phyloP scores from a whole-genome alignment of 768 basidiomycete species.

The Naganishia vaughanmartiniae region DNA sequence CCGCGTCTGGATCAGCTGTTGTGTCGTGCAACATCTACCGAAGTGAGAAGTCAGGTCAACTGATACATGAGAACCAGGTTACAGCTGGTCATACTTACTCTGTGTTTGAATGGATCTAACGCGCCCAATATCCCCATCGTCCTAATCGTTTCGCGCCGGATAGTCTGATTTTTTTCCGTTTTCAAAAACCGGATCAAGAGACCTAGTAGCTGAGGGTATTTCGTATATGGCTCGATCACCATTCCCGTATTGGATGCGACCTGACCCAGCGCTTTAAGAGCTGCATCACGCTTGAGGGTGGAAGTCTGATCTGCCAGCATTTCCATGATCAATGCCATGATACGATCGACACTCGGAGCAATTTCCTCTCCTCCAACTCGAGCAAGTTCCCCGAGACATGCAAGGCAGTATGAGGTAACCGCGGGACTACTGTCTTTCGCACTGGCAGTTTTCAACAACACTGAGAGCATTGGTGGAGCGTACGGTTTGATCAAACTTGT shows the following conservation, averaged over 20 bases:
- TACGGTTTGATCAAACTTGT: constrained; percentile 94
- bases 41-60: constrained; percentile 8
- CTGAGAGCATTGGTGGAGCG: constrained; percentile 88
- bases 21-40: constrained; percentile 51
- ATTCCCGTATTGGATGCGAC: constrained; percentile 93
- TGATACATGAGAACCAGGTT: not conserved
- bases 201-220: constrained; percentile 85
- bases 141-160: constrained; percentile 85
- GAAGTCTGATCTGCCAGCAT: constrained; percentile 85
- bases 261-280: constrained; percentile 88
- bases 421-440: constrained; percentile 79
- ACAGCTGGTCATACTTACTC: constrained; percentile 59
- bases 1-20: constrained; percentile 65
- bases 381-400: constrained; percentile 90
- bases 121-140: constrained; percentile 95
- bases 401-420: constrained; percentile 86
- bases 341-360: constrained; percentile 71
- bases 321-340: constrained; percentile 85
- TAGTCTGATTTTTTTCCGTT: constrained; percentile 64
- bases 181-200: constrained; percentile 78
- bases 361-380: constrained; percentile 92
- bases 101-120: constrained; percentile 89
- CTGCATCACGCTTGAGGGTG: constrained; percentile 80
- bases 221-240: constrained; percentile 83
- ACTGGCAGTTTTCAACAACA: constrained; percentile 70